These are phyloP conservation scores for Conticribra weissflogii DNA, from an alignment of 108 stramenopile genomes.

Conservation along the genomic window DNA sequence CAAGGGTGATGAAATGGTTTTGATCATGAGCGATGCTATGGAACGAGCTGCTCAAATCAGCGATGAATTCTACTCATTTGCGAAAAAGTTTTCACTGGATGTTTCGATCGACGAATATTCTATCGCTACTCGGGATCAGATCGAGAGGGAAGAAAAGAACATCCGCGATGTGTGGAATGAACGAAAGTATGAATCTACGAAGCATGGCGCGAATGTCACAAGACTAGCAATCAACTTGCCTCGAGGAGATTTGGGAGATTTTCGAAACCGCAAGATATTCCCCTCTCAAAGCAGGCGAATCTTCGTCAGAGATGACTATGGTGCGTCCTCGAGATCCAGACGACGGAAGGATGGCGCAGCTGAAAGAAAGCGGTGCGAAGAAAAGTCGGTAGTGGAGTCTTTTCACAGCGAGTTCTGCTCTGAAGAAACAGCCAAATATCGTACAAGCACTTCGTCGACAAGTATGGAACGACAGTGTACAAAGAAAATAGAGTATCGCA, in stretches of 20 bases:
- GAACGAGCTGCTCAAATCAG: slow-evolving; percentile 23
- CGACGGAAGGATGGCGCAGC: not conserved
- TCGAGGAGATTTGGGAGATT: slow-evolving; percentile 15
- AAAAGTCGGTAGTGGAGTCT: not conserved
- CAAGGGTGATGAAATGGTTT: slow-evolving; percentile 26
- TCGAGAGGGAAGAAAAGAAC: slow-evolving; percentile 23
- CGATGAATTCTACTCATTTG: slow-evolving; percentile 16
- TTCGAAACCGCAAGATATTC: not conserved
- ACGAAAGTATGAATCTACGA: slow-evolving; percentile 3
- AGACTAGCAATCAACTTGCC: not conserved
- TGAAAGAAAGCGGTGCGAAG: not conserved
- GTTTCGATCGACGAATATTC: not conserved
- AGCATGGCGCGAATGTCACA: not conserved
- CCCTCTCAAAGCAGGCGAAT: slow-evolving; percentile 10
- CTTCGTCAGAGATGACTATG: slow-evolving; percentile 8
- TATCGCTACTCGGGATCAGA: slow-evolving; percentile 12
- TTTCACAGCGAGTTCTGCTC: slow-evolving; percentile 21
- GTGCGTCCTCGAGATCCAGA: not conserved
- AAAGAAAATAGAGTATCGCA: slow-evolving; percentile 10
- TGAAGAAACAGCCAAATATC: too few relatives aligned
- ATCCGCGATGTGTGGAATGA: slow-evolving; percentile 27
- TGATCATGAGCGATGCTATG: slow-evolving; percentile 17
- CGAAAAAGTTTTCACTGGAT: slow-evolving; percentile 16
- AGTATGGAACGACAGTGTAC: not conserved
- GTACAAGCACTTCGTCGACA: too few relatives aligned